phyloP scores from a whole-genome alignment of 345 rosid genomes.

The Sisymbrium irio region DNA sequence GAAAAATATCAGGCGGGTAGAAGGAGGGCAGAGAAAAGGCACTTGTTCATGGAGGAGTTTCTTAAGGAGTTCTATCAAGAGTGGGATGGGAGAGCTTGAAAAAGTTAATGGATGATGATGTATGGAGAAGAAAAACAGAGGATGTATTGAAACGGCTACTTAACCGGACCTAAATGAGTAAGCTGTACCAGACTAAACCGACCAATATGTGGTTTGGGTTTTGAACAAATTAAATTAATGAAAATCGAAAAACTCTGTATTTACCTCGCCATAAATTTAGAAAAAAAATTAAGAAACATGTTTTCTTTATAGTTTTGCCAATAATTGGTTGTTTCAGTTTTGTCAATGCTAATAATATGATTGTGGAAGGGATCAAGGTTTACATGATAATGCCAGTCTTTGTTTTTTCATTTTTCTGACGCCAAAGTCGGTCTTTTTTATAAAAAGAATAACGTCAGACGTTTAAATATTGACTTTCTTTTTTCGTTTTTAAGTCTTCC shows the following conservation, averaged over 20 bases:
- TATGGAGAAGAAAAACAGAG: background rate
- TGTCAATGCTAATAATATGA: conserved; percentile 11
- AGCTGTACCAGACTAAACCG: conserved; percentile 6
- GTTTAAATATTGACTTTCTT: background rate
- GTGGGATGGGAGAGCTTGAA: conserved; percentile 72
- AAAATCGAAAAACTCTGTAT: background rate
- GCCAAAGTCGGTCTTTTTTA: background rate
- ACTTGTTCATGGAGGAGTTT: conserved; percentile 70
- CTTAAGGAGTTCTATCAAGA: conserved; percentile 65
- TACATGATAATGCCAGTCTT: background rate
- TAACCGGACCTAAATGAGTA: background rate
- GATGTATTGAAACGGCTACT: background rate
- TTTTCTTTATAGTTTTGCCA: background rate
- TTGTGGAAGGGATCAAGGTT: conserved; percentile 7
- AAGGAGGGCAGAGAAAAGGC: conserved; percentile 73
- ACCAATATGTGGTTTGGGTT: background rate
- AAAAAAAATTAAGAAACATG: background rate
- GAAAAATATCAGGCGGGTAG: conserved; percentile 58
- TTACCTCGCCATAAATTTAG: background rate
- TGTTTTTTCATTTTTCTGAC: background rate
- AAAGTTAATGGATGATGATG: background rate
- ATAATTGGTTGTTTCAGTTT: background rate
- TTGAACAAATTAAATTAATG: background rate
- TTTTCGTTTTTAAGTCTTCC: conserved; percentile 13
- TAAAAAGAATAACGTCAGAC: background rate